phyloP scores from a whole-genome alignment of 176 grass and related monocot genomes.

The Bolboschoenus planiculmis region DNA sequence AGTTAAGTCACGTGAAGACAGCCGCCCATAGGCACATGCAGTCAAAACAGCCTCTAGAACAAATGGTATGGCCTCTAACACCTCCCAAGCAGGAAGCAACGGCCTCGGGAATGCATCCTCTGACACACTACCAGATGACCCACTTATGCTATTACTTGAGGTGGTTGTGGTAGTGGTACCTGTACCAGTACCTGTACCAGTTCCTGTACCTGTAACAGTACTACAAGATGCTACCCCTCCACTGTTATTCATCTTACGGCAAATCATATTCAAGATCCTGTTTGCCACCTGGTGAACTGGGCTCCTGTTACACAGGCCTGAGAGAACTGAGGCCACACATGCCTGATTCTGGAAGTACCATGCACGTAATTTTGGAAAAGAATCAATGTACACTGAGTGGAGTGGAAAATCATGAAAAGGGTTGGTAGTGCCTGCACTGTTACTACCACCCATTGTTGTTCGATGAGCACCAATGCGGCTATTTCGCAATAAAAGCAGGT shows the following conservation, averaged over 20 bases:
- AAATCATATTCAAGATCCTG: constrained; percentile 97
- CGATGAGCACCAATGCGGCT: constrained; percentile 42
- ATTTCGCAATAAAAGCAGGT: constrained; percentile 82
- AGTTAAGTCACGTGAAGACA: constrained; percentile 90
- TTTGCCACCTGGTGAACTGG: constrained; percentile 91
- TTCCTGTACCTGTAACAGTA: neutral
- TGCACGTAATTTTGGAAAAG: constrained; percentile 81
- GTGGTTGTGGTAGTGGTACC: constrained; percentile 12
- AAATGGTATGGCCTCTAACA: constrained; percentile 93
- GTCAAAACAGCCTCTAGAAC: constrained; percentile 96
- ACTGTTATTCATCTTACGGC: constrained; percentile 62
- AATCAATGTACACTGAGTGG: constrained; percentile 79
- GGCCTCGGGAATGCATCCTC: constrained; percentile 76
- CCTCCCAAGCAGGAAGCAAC: constrained; percentile 80
- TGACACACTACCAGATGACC: constrained; percentile 44
- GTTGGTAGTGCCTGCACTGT: constrained; percentile 26
- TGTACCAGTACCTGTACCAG: constrained; percentile 8
- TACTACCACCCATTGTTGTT: constrained; percentile 37
- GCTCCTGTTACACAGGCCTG: constrained; percentile 73
- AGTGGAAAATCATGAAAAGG: constrained; percentile 34
- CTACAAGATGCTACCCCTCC: constrained; percentile 33
- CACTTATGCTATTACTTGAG: constrained; percentile 53
- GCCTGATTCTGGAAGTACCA: constrained; percentile 99
- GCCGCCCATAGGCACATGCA: constrained; percentile 84
- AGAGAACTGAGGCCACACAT: constrained; percentile 91